Base-by-base conservation (phyloP, 257 asterid genomes). In the Nicotiana otophora region DNA sequence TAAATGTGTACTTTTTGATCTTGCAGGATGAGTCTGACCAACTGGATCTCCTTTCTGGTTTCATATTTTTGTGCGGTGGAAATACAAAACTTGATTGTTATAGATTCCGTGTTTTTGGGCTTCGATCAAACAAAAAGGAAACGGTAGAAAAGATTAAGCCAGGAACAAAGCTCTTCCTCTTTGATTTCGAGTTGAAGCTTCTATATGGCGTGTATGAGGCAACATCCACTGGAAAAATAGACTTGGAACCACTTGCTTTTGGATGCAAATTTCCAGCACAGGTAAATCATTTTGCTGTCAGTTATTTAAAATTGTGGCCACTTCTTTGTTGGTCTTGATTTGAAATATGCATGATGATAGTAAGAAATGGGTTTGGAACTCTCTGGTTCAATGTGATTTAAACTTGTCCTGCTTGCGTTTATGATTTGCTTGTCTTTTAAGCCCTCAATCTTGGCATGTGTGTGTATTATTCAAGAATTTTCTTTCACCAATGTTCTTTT, bases 131-230 rank as follows among this genome's bases (percentile, higher is more conserved):
- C 10, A 77, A 81, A 84, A 85, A 83, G 88, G 88, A 85, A 65
- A 86, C 36, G 69, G 91, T 90, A 60, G 89, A 89, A 87, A 83
- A 83, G 86, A 92, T 94, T 82, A 90, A 85, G 85, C 89, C 92
- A 63, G 97, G 97, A 10, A 30, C 90, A 0, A 94, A 91, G 89
- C 94, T 94, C 55, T 94, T 94, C 85, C 84, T 94, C 90, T 94
- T 81, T 81, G 97, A 94, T 86, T 90, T 90, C 63, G 90, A 88
- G 57, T 16, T 54, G 79, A 94, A 94, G 88, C 92, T 85, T 84
- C 88, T 94, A 8, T 92, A 94, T 84, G 98, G 98, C 81, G 87
- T 90, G 28, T 94, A 92, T 26, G 93, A 89, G 90, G 95, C 97
- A 16, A 90, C 97, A 68, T 90, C 93, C 15, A 66, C 69, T 80